Evolutionary conservation across 108 stramenopile species (phyloP), one percentile per base, ranked within the genome.

Genomic region (Skeletonema costatum): DNA sequence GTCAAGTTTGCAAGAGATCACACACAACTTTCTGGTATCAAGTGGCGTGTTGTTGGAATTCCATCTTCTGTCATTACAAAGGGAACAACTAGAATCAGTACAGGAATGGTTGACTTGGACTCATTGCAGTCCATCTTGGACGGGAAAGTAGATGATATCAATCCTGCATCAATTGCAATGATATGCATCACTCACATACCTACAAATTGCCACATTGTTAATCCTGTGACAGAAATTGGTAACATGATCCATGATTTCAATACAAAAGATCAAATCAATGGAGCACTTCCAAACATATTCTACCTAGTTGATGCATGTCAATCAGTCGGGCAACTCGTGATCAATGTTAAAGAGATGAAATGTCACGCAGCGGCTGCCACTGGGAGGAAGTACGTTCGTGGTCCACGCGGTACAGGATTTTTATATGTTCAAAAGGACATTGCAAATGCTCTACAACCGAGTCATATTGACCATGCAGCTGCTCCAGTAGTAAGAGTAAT

Each of bases 251-350:
- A 51, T 16, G 41, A 61, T 13, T 78, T 66, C 64, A 90, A 88
- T 60, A 29, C 32, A 16, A 56, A 13, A 33, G 8, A 32, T 30
- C 13, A 30, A 60, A 56, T 19, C 17, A 17, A 56, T 10, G 53
- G 53, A 50, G 75, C 58, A 19, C 32, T 53, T 35, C 78, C 76
- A 31, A 46, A 70, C 31, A 80, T 83, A 31, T 70, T 88, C n/a
- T 95, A 89, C 66, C 59, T 95, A 31, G 77, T 95, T 32, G 93
- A 95, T 78, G 90, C 91, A 14, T 95, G 93, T 82, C 93, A 95
- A 76, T 85, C 86, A n/a, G 81, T 89, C 14, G 93, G 92, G 2
- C 92, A 95, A 66, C 56, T 90, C 38, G 48, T 60, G 11, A 83
- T 95, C 1, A 62, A 93, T 79, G 92, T 92, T 3, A 62, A 67